Evolutionary conservation across 2,329 filamentous ascomycete species (phyloP), one percentile per base, ranked within the genome.

Genomic region (Talaromyces atroroseus): DNA sequence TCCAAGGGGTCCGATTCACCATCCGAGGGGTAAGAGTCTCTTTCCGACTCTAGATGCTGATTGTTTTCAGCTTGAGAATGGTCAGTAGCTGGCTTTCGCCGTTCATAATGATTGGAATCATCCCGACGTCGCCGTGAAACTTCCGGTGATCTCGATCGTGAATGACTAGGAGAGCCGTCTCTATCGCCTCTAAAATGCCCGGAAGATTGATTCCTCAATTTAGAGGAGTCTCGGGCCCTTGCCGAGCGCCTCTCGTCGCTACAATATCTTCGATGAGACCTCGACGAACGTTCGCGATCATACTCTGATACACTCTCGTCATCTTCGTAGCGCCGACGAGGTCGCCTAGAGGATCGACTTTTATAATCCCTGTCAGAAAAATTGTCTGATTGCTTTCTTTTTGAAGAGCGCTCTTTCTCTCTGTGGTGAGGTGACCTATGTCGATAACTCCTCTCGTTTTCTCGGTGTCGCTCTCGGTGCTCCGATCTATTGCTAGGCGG

Each of bases 1-100:
- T 91, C 86, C 3, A 91, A 74, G 1, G 89, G 86, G 67, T 95
- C 89, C 0, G 88, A 91, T 40, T 73, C 57, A 5, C 61, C 54
- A 7, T 61, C 66, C 6, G 58, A 60, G 38, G 36, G 52, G n/a
- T 58, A 50, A n/a, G 58, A 24, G 12, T 45, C 18, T 16, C 8
- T 56, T 54, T 5, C 38, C 12, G 24, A n/a, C 24, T 49, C 12
- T 26, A 7, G 21, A 23, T 11, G 48, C 12, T 29, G 5, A 52
- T 29, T 21, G 12, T 23, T 42, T 10, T 42, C 44, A 2, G 18
- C 26, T 12, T 11, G 5, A 42, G 53, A 29, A 49, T 20, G n/a
- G 7, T 36, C 46, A 11, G 32, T 38, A 24, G 10, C 24, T 23
- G 16, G 29, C 10, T 24, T 53, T 48, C 44, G 42, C 3, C 44